These are phyloP conservation scores for Leptographium galeiforme DNA, from an alignment of 2,329 filamentous ascomycete species.

Conservation along the genomic window DNA sequence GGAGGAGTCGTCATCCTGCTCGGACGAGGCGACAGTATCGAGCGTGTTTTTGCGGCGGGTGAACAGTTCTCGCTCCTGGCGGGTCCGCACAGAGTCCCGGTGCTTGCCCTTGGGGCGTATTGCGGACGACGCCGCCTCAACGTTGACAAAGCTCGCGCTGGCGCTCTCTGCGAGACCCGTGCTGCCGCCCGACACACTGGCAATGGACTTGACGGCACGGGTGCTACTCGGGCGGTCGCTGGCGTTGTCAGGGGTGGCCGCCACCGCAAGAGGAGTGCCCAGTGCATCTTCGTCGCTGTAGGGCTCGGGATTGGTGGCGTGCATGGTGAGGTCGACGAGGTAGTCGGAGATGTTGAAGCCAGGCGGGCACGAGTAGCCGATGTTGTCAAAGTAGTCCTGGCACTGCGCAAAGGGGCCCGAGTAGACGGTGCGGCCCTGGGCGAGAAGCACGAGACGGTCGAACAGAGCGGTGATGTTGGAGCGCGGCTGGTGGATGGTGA, in stretches of 20 bases:
- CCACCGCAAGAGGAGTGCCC: conserved; percentile 16
- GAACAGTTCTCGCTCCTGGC: conserved; percentile 82
- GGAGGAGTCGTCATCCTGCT: conserved; percentile 38
- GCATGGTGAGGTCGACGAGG: conserved; percentile 94
- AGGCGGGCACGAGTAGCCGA: conserved; percentile 85
- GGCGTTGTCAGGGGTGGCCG: conserved; percentile 37
- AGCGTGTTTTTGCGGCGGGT: conserved; percentile 60
- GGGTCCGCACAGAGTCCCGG: conserved; percentile 67
- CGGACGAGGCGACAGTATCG: conserved; percentile 49
- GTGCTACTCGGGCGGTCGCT: conserved; percentile 76
- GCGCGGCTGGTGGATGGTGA: conserved; percentile 94
- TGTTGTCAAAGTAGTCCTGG: conserved; percentile 80
- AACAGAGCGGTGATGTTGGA: conserved; percentile 98
- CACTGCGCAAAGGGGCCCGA: conserved; percentile 82
- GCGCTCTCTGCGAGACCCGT: conserved; percentile 50
- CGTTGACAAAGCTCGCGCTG: conserved; percentile 9
- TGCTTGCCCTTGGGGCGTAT: conserved; percentile 53
- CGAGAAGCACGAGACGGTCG: conserved; percentile 82
- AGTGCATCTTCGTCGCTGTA: conserved; percentile 13
- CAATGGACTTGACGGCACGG: conserved; percentile 77
- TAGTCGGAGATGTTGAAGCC: conserved; percentile 99
- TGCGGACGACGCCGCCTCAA: conserved; percentile 40
- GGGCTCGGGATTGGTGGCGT: conserved; percentile 55
- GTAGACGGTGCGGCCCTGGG: conserved; percentile 80
- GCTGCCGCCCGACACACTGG: conserved; percentile 67